Conservation (phyloP, 108 stramenopile genomes). For the Cyclotella choctawhatcheeana region DNA sequence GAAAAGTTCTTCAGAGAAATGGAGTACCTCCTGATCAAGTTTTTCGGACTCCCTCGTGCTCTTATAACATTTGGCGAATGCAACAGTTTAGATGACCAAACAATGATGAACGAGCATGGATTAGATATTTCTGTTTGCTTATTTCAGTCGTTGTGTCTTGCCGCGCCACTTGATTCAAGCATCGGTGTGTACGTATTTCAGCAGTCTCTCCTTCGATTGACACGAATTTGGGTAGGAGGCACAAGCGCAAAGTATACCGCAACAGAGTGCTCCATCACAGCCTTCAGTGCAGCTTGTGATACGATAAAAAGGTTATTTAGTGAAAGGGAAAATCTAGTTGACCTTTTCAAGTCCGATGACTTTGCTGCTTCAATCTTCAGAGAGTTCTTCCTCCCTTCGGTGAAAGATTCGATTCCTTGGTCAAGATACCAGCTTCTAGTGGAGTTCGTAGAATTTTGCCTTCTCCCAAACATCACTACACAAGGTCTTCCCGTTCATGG, state of each 20-base stretch:
- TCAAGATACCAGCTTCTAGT: constrained; percentile 42
- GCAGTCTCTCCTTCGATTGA: constrained; percentile 32
- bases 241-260: constrained; percentile 12
- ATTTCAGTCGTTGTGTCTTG: constrained; percentile 29
- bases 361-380: constrained; percentile 31
- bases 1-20: constrained; percentile 42
- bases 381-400: constrained; percentile 47
- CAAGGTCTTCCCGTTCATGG: constrained; percentile 21
- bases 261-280: background rate
- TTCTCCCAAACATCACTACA: constrained; percentile 14
- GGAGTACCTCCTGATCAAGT: constrained; percentile 24
- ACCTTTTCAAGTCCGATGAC: background rate
- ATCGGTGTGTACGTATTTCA: constrained; percentile 20
- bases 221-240: constrained; percentile 48
- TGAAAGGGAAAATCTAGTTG: background rate
- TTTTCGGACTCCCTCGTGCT: constrained; percentile 20
- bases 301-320: constrained; percentile 22
- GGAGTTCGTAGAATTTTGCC: constrained; percentile 33
- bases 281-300: constrained; percentile 34
- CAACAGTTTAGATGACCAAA: background rate
- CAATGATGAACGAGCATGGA: background rate
- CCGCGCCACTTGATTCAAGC: constrained; percentile 18
- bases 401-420: constrained; percentile 20
- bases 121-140: constrained; percentile 26
- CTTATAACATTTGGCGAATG: constrained; percentile 21